Evolutionary conservation across 169 alveolate species (phyloP).

Genomic region (Plasmodium blacklocki): DNA sequence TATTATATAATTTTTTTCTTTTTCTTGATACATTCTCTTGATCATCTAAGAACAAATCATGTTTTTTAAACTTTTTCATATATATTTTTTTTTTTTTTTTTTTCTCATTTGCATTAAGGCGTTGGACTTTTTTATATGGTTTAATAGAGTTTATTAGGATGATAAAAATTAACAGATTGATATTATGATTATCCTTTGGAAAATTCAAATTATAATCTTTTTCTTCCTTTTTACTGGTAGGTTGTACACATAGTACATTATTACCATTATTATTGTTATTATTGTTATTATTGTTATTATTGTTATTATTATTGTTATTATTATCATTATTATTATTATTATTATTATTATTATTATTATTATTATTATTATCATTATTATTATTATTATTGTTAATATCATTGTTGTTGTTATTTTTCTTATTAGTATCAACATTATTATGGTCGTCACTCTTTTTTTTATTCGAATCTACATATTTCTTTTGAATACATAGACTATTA

Average conservation of each 20-base stretch:
- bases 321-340: not conserved
- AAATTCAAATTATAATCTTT: not conserved
- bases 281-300: not conserved
- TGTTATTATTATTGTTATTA: not conserved
- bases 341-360: not conserved
- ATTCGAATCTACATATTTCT: not conserved
- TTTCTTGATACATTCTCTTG: slow-evolving; percentile 12
- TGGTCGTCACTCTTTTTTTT: not conserved
- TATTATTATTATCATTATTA: not conserved
- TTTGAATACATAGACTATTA: slow-evolving; percentile 5
- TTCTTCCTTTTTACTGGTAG: not conserved
- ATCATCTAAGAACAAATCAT: slow-evolving; percentile 23
- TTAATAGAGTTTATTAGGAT: slow-evolving; percentile 68
- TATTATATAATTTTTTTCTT: slow-evolving; percentile 10
- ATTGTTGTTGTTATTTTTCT: not conserved
- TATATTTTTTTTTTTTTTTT: slow-evolving; percentile 13
- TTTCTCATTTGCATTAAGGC: slow-evolving; percentile 9
- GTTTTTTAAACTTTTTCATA: slow-evolving; percentile 25
- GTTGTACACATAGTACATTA: not conserved
- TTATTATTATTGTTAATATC: not conserved
- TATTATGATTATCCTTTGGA: not conserved
- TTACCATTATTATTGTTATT: not conserved
- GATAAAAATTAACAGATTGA: slow-evolving; percentile 37
- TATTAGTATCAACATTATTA: not conserved
- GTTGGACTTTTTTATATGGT: slow-evolving; percentile 44